A percentile compares a stretch with the other conserved stretches of the same genome.
These are phyloP conservation scores for Xylariaceae sp. DNA, from an alignment of 2,329 filamentous ascomycete species.

Conservation along the genomic window DNA sequence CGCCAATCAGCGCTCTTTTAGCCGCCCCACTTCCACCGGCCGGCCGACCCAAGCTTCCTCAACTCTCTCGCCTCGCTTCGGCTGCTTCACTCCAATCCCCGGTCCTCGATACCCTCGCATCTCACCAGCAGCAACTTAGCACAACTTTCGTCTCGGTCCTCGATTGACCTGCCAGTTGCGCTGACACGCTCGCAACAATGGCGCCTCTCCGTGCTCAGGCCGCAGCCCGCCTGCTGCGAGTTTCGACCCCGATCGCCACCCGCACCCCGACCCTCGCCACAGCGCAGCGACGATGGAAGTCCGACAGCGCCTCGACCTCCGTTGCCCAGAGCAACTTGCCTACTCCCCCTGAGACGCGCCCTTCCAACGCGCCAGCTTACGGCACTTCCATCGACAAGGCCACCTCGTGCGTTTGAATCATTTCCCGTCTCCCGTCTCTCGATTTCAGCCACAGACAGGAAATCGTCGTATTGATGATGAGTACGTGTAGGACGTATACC, in stretches of 20 bases:
- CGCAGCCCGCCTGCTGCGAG: constrained; percentile 48
- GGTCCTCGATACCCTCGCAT: too few relatives aligned
- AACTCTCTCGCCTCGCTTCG: neutral
- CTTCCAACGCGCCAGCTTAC: constrained; percentile 73
- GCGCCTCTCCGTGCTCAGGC: constrained; percentile 52
- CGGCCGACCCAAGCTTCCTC: constrained; percentile 6
- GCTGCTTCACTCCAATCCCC: too few relatives aligned
- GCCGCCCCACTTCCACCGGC: constrained; percentile 18
- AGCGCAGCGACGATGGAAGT: constrained; percentile 49
- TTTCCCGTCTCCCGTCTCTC: neutral
- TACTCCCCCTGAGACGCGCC: constrained; percentile 33
- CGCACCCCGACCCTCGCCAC: constrained; percentile 36
- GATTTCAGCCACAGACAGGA: neutral
- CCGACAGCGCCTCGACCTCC: constrained; percentile 35
- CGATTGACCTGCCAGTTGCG: constrained; percentile 12
- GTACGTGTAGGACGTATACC: constrained; percentile 66
- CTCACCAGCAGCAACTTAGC: too few relatives aligned
- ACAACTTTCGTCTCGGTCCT: neutral
- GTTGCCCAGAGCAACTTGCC: constrained; percentile 34
- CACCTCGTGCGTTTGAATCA: constrained; percentile 64
- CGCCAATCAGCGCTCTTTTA: constrained; percentile 31
- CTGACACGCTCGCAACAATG: constrained; percentile 13
- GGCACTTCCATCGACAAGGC: constrained; percentile 76
- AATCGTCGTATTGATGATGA: constrained; percentile 9
- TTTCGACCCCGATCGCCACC: constrained; percentile 31